Evolutionary conservation across 257 asterid species (phyloP), one percentile per base, ranked within the genome.

Genomic region (Gentiana straminea): DNA sequence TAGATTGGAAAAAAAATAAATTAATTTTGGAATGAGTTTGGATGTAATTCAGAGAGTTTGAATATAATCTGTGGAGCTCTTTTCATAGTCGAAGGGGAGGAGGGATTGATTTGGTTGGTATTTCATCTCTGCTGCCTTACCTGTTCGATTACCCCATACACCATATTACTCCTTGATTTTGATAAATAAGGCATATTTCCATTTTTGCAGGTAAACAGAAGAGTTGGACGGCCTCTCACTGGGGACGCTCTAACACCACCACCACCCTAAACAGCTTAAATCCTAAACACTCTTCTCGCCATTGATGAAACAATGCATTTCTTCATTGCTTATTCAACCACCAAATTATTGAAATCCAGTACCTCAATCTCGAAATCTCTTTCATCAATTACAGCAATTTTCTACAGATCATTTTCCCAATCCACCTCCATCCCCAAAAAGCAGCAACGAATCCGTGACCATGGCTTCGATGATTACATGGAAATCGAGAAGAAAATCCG

Each of bases 401-500:
- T 61, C 55, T 35, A 38, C 33, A 64, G 91, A 55, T 54, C 77
- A 53, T 75, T 89, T 79, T 76, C 95, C 15, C 89, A 89, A 49
- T 85, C 94, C 55, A 88, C 94, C 36, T 83, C 94, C 64, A 85
- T 88, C 35, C 95, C 97, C 64, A 79, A 59, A 47, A 85, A 82
- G 52, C 97, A 82, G 61, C 76, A 64, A 7, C 79, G 97, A 7
- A 78, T 85, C 53, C 84, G 95, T 3, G 97, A 89, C 71, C 97
- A 89, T 13, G 94, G 79, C 59, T 86, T 51, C 69, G 95, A 89
- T 66, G 65, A 86, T 54, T 83, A 77, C 78, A 86, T 89, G 97
- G 95, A 89, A 63, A 68, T 89, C 67, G 84, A 86, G 52, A 89
- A 89, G 62, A 89, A 86, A 52, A 79, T 73, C 2, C 95, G 97